Conservation (phyloP, 257 asterid species). For the Echites panduratus region DNA sequence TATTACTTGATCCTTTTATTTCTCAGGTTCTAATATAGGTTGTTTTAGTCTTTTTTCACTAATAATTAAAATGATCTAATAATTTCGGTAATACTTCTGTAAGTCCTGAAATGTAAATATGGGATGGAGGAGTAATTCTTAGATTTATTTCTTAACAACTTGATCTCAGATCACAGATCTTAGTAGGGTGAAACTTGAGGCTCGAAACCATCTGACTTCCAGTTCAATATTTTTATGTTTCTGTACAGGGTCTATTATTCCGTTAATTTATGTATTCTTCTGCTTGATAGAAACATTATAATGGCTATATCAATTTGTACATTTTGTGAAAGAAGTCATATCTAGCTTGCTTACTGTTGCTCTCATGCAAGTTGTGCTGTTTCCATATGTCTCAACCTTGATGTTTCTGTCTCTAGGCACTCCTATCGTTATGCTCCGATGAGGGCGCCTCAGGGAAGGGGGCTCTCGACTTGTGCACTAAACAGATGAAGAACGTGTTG, state of each 20-base stretch:
- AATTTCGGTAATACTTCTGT: too few relatives aligned
- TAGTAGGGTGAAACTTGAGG: background rate
- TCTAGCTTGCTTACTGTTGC: background rate
- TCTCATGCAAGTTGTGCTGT: background rate
- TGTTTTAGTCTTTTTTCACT: too few relatives aligned
- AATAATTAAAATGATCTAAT: too few relatives aligned
- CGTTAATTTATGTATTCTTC: background rate
- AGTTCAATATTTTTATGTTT: background rate
- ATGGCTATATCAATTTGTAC: background rate
- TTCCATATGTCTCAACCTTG: constrained; percentile 10
- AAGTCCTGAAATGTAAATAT: too few relatives aligned
- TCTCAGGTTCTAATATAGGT: too few relatives aligned
- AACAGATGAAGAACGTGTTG: constrained; percentile 79
- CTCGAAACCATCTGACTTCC: too few relatives aligned
- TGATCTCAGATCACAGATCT: background rate
- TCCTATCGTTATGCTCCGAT: constrained; percentile 83
- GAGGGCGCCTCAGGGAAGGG: constrained; percentile 81
- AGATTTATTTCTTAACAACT: too few relatives aligned
- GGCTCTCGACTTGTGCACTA: constrained; percentile 80
- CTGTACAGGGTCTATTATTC: background rate
- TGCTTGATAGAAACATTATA: background rate
- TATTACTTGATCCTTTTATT: too few relatives aligned
- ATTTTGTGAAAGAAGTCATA: background rate
- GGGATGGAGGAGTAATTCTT: too few relatives aligned
- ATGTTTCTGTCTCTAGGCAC: constrained; percentile 46